phyloP scores from a whole-genome alignment of 768 basidiomycete species.

The Pisolithus sp. region DNA sequence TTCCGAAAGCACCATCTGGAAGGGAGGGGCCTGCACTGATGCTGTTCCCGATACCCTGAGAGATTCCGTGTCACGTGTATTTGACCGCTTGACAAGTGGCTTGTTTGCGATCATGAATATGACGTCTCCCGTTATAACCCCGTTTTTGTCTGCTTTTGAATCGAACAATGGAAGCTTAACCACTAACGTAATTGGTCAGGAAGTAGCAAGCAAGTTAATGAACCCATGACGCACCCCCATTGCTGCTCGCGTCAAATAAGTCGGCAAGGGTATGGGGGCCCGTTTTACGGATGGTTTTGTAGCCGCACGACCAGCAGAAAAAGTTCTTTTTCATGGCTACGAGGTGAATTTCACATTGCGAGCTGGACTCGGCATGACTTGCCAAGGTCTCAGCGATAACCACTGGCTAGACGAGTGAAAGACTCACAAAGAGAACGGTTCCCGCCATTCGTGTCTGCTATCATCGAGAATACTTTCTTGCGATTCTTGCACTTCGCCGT shows the following conservation, averaged over 20 bases:
- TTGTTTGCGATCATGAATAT: conserved; percentile 19
- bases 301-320: conserved; percentile 22
- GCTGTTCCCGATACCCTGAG: conserved; percentile 9
- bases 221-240: conserved; percentile 19
- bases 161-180: conserved; percentile 28
- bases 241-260: conserved; percentile 19
- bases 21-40: conserved; percentile 11
- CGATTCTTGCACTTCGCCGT: conserved; percentile 24
- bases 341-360: conserved; percentile 23
- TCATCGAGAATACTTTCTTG: conserved; percentile 21
- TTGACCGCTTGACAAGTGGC: conserved; percentile 7
- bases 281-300: conserved; percentile 25
- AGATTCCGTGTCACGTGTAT: conserved; percentile 16
- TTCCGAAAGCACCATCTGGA: conserved; percentile 17
- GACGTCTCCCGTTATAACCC: conserved; percentile 21
- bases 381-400: conserved; percentile 8
- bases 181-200: conserved; percentile 26
- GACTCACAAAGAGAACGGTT: conserved; percentile 25
- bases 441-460: conserved; percentile 22
- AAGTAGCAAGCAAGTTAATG: conserved; percentile 20
- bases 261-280: conserved; percentile 18
- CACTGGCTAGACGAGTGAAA: background rate
- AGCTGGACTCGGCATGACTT: conserved; percentile 15
- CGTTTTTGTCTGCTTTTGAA: conserved; percentile 23
- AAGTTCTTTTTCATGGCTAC: conserved; percentile 22